Evolutionary conservation across 2,329 filamentous ascomycete species (phyloP).

Genomic region (Fusarium odoratissimum): DNA sequence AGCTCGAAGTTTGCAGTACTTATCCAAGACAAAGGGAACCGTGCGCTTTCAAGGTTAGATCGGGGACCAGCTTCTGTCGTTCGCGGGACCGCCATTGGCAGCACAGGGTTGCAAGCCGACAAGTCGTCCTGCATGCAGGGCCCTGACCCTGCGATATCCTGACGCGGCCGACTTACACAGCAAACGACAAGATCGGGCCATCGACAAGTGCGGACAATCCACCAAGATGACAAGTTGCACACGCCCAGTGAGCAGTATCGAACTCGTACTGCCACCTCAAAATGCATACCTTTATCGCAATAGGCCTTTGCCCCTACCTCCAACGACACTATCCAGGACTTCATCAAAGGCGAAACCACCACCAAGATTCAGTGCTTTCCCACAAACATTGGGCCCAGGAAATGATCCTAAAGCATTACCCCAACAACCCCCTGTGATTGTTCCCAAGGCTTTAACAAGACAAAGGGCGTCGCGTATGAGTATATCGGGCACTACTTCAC

Average conservation of each 20-base stretch:
- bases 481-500: conserved; percentile 28
- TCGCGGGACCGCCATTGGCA: too few species aligned
- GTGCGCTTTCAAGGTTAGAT: conserved; percentile 21
- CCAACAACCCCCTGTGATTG: conserved; percentile 23
- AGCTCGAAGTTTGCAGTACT: conserved; percentile 6
- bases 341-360: conserved; percentile 12
- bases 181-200: background rate
- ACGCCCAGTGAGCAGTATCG: conserved; percentile 30
- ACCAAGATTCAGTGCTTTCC: conserved; percentile 34
- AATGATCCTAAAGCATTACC: conserved; percentile 34
- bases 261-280: conserved; percentile 37
- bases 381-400: conserved; percentile 31
- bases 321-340: conserved; percentile 24
- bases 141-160: conserved; percentile 11
- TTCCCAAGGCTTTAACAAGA: conserved; percentile 25
- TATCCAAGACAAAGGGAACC: conserved; percentile 22
- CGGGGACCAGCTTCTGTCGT: background rate
- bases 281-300: conserved; percentile 39
- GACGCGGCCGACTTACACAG: background rate
- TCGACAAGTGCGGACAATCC: background rate
- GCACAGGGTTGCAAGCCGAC: background rate
- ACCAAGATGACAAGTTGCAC: conserved; percentile 30
- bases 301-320: conserved; percentile 37
- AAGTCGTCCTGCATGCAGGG: conserved; percentile 33
- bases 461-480: conserved; percentile 37